Conservation (phyloP, 139 green algal species). For the Coelastrella sp. region DNA sequence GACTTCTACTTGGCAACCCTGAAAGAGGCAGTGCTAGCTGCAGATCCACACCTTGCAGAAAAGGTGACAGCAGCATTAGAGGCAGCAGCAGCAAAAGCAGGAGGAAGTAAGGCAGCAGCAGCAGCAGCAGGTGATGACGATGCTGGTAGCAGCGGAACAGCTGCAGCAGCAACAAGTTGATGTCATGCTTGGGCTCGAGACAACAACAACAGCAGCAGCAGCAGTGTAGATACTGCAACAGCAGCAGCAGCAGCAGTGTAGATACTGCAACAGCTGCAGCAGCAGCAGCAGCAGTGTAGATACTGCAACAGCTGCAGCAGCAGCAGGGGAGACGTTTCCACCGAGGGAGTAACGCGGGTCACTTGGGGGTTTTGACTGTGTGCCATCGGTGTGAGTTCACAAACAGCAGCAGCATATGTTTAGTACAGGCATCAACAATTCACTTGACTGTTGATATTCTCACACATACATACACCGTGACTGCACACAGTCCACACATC, state of each 20-base stretch:
- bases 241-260: not conserved
- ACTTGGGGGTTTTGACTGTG: not conserved
- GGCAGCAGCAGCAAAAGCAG: not conserved
- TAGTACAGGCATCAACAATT: too few species aligned
- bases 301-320: not conserved
- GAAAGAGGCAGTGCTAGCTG: constrained; percentile 33
- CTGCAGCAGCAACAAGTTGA: not conserved
- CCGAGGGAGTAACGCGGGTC: not conserved
- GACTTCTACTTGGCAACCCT: constrained; percentile 45
- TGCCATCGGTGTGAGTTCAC: not conserved
- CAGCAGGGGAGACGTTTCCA: not conserved
- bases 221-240: not conserved
- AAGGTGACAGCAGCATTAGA: constrained; percentile 15
- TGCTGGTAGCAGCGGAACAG: not conserved
- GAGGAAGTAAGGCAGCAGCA: not conserved
- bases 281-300: not conserved
- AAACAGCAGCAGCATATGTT: too few species aligned
- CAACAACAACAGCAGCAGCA: not conserved
- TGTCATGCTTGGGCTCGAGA: not conserved
- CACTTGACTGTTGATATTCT: too few species aligned
- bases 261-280: not conserved
- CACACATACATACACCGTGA: too few species aligned
- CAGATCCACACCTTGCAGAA: constrained; percentile 1
- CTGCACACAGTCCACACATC: too few species aligned
- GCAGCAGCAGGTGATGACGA: not conserved